Conservation (phyloP, 73 alveolate genomes). For the Durusdinium trenchii region DNA sequence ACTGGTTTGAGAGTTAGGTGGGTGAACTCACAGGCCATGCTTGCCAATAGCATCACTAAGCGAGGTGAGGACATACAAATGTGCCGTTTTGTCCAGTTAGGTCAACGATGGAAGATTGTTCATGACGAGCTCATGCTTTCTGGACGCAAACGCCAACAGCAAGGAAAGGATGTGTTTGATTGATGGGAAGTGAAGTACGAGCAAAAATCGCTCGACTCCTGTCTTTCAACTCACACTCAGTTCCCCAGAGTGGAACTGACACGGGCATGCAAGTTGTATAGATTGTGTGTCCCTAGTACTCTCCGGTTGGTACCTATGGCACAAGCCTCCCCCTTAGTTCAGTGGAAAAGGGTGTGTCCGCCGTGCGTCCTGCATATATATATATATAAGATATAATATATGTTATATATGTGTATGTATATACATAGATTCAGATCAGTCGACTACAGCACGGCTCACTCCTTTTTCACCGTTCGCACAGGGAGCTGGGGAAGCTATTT, state of each 20-base stretch:
- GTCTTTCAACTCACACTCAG: not conserved
- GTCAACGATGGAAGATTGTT: not conserved
- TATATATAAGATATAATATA: too few species aligned
- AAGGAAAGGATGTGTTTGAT: not conserved
- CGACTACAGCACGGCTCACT: too few species aligned
- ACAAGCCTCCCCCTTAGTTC: not conserved
- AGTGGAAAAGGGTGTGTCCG: not conserved
- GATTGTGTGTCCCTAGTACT: not conserved
- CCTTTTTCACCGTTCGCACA: too few species aligned
- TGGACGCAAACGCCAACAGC: not conserved
- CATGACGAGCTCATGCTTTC: not conserved
- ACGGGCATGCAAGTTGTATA: not conserved
- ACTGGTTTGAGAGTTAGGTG: not conserved
- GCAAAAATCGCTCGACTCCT: not conserved
- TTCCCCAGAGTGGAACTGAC: not conserved
- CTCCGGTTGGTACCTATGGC: too few species aligned
- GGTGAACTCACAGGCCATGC: constrained; percentile 28
- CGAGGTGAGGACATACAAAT: not conserved
- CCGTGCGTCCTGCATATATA: not conserved
- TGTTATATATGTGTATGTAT: too few species aligned
- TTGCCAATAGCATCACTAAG: not conserved
- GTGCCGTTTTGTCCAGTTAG: not conserved
- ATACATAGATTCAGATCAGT: too few species aligned
- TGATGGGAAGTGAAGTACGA: not conserved
- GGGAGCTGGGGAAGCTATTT: too few species aligned